phyloP scores from a whole-genome alignment of 768 basidiomycete species.

The Antrodiella citrinella region DNA sequence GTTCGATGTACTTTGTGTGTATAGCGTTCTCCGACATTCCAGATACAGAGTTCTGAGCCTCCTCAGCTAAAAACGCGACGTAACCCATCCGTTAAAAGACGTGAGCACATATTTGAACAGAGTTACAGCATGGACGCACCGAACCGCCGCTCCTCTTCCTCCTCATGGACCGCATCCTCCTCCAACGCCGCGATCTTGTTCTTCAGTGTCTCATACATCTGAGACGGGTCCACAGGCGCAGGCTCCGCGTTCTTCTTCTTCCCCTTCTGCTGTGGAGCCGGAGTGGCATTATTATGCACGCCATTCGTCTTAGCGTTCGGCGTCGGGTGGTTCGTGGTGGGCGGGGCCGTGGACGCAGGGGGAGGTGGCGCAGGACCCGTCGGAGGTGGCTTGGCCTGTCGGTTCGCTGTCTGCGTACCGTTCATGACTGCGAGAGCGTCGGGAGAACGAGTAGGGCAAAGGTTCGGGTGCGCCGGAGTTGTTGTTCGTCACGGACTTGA shows the following conservation, averaged over 20 bases:
- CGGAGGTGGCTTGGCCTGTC: constrained; percentile 23
- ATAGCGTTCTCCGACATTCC: constrained; percentile 78
- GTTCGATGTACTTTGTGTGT: constrained; percentile 81
- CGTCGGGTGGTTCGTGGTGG: constrained; percentile 35
- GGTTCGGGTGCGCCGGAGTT: too few relatives aligned
- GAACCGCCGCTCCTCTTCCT: constrained; percentile 77
- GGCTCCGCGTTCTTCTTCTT: constrained; percentile 72
- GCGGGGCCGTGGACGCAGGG: constrained; percentile 49
- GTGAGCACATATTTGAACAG: constrained; percentile 6
- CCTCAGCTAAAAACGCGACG: constrained; percentile 52
- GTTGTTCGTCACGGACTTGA: too few relatives aligned
- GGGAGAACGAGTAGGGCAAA: too few relatives aligned
- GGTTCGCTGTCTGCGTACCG: constrained; percentile 2
- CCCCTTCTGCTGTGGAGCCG: constrained; percentile 19
- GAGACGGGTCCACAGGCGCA: constrained; percentile 67
- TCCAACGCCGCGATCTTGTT: constrained; percentile 84
- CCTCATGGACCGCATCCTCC: constrained; percentile 79
- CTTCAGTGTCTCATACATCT: constrained; percentile 85
- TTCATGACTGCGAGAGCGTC: neutral
- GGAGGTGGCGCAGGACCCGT: constrained; percentile 36
- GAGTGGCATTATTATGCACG: constrained; percentile 14
- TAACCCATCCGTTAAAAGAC: too few relatives aligned
- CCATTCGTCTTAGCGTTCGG: constrained; percentile 21
- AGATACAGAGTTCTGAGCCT: constrained; percentile 79
- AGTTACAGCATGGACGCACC: constrained; percentile 48